Base-by-base conservation (phyloP, 2,329 filamentous ascomycete genomes). In the Epichloe elymi region DNA sequence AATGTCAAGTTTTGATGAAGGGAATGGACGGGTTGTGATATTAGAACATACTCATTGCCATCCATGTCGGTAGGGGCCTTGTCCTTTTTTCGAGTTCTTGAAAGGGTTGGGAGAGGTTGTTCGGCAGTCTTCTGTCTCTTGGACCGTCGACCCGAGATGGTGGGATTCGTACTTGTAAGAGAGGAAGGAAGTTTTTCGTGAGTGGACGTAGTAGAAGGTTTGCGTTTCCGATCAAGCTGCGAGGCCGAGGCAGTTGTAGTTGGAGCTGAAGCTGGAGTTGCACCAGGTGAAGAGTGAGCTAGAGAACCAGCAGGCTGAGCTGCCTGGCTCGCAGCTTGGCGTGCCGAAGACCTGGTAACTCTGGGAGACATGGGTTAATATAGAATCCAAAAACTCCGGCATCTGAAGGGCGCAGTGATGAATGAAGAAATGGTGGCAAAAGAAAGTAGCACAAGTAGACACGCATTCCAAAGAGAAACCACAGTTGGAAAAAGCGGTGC, bases 291-390 rank as follows among this genome's bases (percentile, higher is more conserved):
- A 59, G 65, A 58, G 50, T 71, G 65, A 58, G 66, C 60, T 55
- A 67, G 57, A 60, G 69, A 57, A 62, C 70, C 65, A 63, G 70
- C 62, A 56, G 64, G 61, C 62, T 72, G 70, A 60, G 70, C 72
- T 70, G 73, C 71, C 65, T 74, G 74, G 65, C 70, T 80, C 66
- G 87, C 85, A 74, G 87, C 87, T 80, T 88, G 83, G 76, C 89
- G 89, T 74, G 90, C 86, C 70, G 90, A 85, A 64, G 90, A 93
- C 76, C 91, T 88, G 77, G 91, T 96, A 64, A 93, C 83, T 87
- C 90, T 96, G 80, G 83, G 75, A 81, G 87, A 88, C 89, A 95
- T 96, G 83, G 91, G 87, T 84, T 67, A 67, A 54, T 40, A 20
- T 38, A 38, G 17, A 41, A 37, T 38, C 30, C 37, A 26, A 46